phyloP scores from a whole-genome alignment of 495 filamentous ascomycete species.

The Xeromyces bisporus region DNA sequence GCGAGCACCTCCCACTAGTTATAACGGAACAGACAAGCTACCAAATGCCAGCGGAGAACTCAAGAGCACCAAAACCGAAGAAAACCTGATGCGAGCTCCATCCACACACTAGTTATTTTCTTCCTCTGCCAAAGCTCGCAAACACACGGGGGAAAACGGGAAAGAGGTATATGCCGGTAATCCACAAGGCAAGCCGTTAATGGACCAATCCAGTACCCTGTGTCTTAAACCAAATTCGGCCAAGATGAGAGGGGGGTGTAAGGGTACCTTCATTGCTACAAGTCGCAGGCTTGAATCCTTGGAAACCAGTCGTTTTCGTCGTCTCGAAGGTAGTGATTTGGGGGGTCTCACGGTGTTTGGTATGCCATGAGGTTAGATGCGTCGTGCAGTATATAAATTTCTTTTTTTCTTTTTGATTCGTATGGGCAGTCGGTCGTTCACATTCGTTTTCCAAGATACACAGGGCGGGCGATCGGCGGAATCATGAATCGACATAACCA shows the following conservation, averaged over 20 bases:
- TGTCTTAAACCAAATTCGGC: background rate
- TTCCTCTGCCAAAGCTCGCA: too few species aligned
- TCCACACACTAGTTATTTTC: conserved; percentile 5
- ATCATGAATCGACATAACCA: conserved; percentile 32
- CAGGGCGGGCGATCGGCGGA: too few species aligned
- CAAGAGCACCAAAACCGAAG: background rate
- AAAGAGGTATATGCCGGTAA: conserved; percentile 11
- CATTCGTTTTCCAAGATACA: background rate
- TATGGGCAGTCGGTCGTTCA: background rate
- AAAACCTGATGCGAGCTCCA: background rate
- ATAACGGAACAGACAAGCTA: conserved; percentile 3
- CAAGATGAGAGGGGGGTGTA: too few species aligned
- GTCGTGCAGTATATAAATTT: background rate
- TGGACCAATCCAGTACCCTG: conserved; percentile 28
- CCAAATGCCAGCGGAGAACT: background rate
- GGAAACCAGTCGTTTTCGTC: conserved; percentile 18
- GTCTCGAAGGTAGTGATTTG: background rate
- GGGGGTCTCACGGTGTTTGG: background rate
- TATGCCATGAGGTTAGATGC: background rate
- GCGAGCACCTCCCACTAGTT: conserved; percentile 22
- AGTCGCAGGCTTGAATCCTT: conserved; percentile 24
- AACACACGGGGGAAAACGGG: too few species aligned
- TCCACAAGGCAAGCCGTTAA: conserved; percentile 21
- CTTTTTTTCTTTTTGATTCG: background rate
- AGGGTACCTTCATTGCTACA: conserved; percentile 30